Evolutionary conservation across 108 stramenopile genomes (phyloP).

Genomic region (Cylindrotheca closterium): DNA sequence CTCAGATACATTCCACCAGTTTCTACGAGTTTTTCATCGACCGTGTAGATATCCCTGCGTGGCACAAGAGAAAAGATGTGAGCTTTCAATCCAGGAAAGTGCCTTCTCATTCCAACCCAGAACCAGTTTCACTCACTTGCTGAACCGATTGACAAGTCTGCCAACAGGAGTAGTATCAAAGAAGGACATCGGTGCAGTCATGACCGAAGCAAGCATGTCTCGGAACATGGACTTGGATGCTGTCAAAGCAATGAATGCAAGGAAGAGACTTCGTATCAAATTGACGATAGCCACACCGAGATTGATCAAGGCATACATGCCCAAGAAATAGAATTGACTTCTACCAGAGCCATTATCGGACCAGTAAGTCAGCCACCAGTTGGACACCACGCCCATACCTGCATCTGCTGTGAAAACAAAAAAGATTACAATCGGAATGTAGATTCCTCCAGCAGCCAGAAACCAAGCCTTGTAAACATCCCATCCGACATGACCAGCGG

Average conservation of each 20-base stretch:
- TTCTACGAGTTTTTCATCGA: constrained; percentile 87
- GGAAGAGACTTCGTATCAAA: constrained; percentile 45
- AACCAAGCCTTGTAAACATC: constrained; percentile 77
- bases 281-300: constrained; percentile 43
- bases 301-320: constrained; percentile 77
- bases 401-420: constrained; percentile 53
- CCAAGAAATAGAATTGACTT: constrained; percentile 40
- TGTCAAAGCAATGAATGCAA: constrained; percentile 50
- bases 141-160: constrained; percentile 57
- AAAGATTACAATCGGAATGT: constrained; percentile 43
- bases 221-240: constrained; percentile 56
- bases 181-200: constrained; percentile 89
- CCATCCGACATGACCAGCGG: constrained; percentile 50
- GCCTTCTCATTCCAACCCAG: background rate
- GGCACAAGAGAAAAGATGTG: background rate
- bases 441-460: constrained; percentile 75
- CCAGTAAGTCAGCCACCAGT: constrained; percentile 68
- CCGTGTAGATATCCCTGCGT: constrained; percentile 86
- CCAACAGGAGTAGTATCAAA: constrained; percentile 66
- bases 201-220: constrained; percentile 50
- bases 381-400: constrained; percentile 44
- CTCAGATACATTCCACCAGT: constrained; percentile 71
- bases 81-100: background rate
- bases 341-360: constrained; percentile 11
- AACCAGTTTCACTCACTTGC: constrained; percentile 58